Conservation (phyloP, 2,329 filamentous ascomycete genomes). For the Colletotrichum sansevieriae region DNA sequence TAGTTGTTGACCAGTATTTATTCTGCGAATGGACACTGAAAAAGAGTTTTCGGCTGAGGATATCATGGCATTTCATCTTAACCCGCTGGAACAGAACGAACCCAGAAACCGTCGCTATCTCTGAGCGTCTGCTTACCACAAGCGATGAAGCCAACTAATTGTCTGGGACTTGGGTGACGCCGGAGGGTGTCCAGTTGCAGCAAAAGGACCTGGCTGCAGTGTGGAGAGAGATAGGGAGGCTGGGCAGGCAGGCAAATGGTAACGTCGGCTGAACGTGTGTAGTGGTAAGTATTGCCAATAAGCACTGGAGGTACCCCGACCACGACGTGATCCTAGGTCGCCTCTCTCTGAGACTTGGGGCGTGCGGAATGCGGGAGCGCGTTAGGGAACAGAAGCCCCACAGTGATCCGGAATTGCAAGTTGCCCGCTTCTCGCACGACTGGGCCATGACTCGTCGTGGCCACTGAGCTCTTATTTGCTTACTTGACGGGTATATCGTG, state of each 20-base stretch:
- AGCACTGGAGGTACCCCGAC: constrained; percentile 8
- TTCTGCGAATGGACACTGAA: not conserved
- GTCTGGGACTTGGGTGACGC: not conserved
- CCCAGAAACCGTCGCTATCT: not conserved
- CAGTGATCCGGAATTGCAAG: constrained; percentile 21
- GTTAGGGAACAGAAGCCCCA: constrained; percentile 23
- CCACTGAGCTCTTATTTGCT: constrained; percentile 32
- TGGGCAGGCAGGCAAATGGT: constrained; percentile 17
- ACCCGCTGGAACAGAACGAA: not conserved
- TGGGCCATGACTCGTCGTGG: constrained; percentile 34
- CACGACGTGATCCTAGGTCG: constrained; percentile 16
- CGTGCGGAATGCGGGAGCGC: constrained; percentile 30
- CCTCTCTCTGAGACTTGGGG: constrained; percentile 25
- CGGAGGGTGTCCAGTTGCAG: constrained; percentile 20
- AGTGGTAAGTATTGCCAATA: constrained; percentile 21
- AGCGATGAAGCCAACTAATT: constrained; percentile 2
- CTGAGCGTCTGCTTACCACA: constrained; percentile 4
- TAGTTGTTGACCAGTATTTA: not conserved
- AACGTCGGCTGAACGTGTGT: constrained; percentile 21
- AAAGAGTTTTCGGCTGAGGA: not conserved
- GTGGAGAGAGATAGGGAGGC: constrained; percentile 34
- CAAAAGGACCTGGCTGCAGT: constrained; percentile 17
- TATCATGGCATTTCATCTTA: too few species aligned
- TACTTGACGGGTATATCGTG: constrained; percentile 25
- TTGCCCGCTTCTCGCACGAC: constrained; percentile 8